Evolutionary conservation across 179 eudicot species (phyloP), one percentile per base, ranked within the genome.

Genomic region (Amaranthus tricolor): DNA sequence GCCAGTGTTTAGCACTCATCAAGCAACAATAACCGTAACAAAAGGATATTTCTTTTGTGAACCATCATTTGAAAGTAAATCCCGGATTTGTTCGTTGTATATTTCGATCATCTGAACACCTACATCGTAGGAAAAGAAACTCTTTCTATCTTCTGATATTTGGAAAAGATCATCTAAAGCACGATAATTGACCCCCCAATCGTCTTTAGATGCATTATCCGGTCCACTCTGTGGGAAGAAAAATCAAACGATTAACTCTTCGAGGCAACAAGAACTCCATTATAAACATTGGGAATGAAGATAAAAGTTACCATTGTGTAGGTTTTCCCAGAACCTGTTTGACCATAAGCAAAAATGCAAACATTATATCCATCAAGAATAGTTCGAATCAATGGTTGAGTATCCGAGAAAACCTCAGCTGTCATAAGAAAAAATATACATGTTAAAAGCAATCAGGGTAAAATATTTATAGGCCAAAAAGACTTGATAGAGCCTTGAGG

Each of bases 241-340:
- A 40, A 78, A 68, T 2, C 59, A 52, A 52, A 11, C 43, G 12
- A 56, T 78, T 17, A 78, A 76, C n/a, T 43, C 69, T 44, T 53
- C 44, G 49, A 81, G 70, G 59, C 58, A 76, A 51, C 64, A 71
- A 13, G 14, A 71, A 52, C 53, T 72, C 19, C 55, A 69, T 60
- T 44, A 17, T 67, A 50, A 45, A 68, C 67, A 16, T 24, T 7
- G 60, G 7, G 59, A 14, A 76, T 10, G 51, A 59, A 68, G 66
- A 24, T 9, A 53, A 62, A 44, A 59, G 17, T 55, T 88, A 95
- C 99, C 99, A 96, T 96, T 19, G 99, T 96, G 81, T 87, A 87
- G 21, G 99, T 96, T 85, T 96, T 96, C 71, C 99, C 99, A 0
- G 99, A 93, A 74, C 99, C 99, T 67, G 99, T 96, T 85, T 96